These are phyloP conservation scores for Juncus effusus DNA, from an alignment of 176 grass and related monocot genomes.

Conservation along the genomic window DNA sequence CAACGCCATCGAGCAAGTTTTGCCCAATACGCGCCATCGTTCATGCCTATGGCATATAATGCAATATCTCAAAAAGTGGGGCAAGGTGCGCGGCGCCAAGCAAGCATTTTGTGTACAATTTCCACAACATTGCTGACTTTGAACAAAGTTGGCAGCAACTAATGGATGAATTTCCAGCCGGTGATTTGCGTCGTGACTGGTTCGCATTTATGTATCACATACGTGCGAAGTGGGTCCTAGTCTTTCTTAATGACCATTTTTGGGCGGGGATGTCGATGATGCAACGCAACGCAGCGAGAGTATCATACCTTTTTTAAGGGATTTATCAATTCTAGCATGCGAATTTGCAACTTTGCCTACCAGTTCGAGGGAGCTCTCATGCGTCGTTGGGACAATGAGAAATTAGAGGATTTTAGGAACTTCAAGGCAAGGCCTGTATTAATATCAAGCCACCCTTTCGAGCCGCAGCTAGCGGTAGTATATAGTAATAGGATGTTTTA, in stretches of 20 bases:
- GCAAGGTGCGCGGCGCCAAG: not conserved
- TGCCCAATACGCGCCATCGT: conserved; percentile 69
- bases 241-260: conserved; percentile 63
- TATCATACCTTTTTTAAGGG: conserved; percentile 82
- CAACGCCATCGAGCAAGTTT: conserved; percentile 58
- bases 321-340: conserved; percentile 71
- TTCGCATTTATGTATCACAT: conserved; percentile 72
- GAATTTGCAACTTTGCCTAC: conserved; percentile 76
- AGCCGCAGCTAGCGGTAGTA: conserved; percentile 83
- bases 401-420: conserved; percentile 85
- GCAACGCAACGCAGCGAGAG: conserved; percentile 66
- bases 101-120: too few species aligned
- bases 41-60: conserved; percentile 88
- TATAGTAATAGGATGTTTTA: conserved; percentile 97
- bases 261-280: conserved; percentile 94
- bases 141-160: too few species aligned
- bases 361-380: conserved; percentile 55
- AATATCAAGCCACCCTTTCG: conserved; percentile 91
- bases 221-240: conserved; percentile 61
- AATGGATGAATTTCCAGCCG: not conserved
- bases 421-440: conserved; percentile 74
- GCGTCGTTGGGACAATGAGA: conserved; percentile 73
- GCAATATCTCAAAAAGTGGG: conserved; percentile 61
- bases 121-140: too few species aligned
- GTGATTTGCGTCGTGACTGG: conserved; percentile 24